Conservation (phyloP, 306 rosid species). For the Begonia fuchsioides region DNA sequence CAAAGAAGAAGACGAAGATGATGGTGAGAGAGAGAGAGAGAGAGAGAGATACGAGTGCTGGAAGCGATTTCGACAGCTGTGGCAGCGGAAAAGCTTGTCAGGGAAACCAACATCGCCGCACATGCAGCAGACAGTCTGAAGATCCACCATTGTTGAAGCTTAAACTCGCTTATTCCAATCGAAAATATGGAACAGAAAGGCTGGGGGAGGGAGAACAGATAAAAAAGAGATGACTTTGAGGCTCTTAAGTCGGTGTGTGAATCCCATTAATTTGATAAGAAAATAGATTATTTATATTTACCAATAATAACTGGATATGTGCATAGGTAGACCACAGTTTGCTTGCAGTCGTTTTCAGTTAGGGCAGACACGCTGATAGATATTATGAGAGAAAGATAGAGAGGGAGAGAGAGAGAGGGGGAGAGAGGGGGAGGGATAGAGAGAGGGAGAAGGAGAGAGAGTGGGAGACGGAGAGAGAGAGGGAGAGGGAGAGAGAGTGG, state of each 20-base stretch:
- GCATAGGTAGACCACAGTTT: slow-evolving; percentile 43
- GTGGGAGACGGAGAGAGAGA: too few species aligned
- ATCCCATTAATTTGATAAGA: slow-evolving; percentile 10
- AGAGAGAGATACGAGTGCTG: slow-evolving; percentile 61
- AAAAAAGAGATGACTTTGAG: slow-evolving; percentile 9
- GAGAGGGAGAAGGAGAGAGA: neutral
- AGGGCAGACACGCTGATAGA: slow-evolving; percentile 12
- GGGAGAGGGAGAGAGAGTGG: neutral
- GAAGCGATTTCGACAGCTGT: slow-evolving; percentile 67
- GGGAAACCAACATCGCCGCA: slow-evolving; percentile 92
- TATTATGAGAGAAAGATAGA: neutral
- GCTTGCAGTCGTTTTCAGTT: slow-evolving; percentile 88
- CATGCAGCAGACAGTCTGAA: slow-evolving; percentile 75
- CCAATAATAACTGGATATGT: neutral
- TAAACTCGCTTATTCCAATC: neutral
- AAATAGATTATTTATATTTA: neutral
- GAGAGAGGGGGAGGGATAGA: neutral
- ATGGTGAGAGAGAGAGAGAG: neutral
- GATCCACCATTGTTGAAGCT: slow-evolving; percentile 50
- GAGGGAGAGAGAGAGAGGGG: neutral
- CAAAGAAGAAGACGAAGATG: slow-evolving; percentile 6
- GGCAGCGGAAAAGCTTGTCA: slow-evolving; percentile 91
- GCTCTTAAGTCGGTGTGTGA: slow-evolving; percentile 46
- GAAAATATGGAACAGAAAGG: neutral
- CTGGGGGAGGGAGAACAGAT: slow-evolving; percentile 15